These are phyloP conservation scores for Margaritispora aquatica DNA, from an alignment of 495 filamentous ascomycete genomes.

Conservation along the genomic window DNA sequence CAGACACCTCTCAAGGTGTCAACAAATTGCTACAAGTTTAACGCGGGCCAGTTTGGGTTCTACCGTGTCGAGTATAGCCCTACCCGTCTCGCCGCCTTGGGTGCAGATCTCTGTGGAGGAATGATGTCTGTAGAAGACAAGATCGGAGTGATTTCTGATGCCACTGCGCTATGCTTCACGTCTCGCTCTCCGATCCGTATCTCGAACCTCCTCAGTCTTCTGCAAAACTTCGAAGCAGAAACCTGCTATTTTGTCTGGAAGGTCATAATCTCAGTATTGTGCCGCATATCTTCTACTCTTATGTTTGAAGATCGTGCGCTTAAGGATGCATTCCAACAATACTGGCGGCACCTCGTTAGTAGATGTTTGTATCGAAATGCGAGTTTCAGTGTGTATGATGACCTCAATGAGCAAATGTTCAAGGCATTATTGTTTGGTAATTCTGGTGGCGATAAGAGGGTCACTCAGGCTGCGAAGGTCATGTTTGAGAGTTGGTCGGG, in stretches of 20 bases:
- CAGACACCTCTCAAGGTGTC: conserved; percentile 59
- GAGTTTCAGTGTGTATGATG: not conserved
- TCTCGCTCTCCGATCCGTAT: conserved; percentile 74
- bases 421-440: conserved; percentile 56
- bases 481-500: conserved; percentile 59
- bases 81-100: conserved; percentile 60
- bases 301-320: not conserved
- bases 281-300: not conserved
- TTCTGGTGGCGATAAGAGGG: conserved; percentile 53
- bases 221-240: conserved; percentile 79
- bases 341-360: not conserved
- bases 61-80: conserved; percentile 66
- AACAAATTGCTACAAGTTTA: conserved; percentile 72
- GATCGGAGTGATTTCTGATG: conserved; percentile 91
- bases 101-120: conserved; percentile 69
- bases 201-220: conserved; percentile 74
- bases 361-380: not conserved
- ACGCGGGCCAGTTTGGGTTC: conserved; percentile 67
- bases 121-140: conserved; percentile 81
- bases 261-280: conserved; percentile 22
- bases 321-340: not conserved
- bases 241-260: conserved; percentile 90
- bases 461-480: conserved; percentile 52
- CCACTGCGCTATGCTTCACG: conserved; percentile 78
- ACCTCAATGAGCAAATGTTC: conserved; percentile 41